A percentile compares a stretch with the other conserved stretches of the same genome.
Conservation (phyloP, 192 early-diverging fungal species). For the Piromyces sp. region DNA sequence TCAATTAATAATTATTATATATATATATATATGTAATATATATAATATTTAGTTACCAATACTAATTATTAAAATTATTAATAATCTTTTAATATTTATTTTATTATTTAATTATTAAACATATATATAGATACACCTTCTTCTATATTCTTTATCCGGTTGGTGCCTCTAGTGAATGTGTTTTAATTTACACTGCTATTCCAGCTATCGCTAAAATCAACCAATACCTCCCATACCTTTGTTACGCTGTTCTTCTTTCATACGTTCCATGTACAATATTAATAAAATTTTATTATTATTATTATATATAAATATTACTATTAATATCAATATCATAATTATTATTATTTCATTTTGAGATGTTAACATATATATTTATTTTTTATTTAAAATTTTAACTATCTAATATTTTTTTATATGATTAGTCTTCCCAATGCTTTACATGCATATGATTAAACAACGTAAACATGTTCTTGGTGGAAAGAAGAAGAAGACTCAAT, state of each 20-base stretch:
- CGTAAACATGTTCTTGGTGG: neutral
- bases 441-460: neutral
- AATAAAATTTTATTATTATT: neutral
- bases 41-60: too few relatives aligned
- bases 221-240: neutral
- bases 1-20: too few relatives aligned
- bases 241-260: neutral
- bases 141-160: slow-evolving; percentile 86
- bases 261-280: neutral
- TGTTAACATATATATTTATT: too few relatives aligned
- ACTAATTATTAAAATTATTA: too few relatives aligned
- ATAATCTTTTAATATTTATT: too few relatives aligned
- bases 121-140: slow-evolving; percentile 71
- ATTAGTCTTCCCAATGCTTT: neutral
- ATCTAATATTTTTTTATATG: too few relatives aligned
- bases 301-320: neutral
- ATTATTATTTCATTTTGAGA: too few relatives aligned
- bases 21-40: too few relatives aligned
- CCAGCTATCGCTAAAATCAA: slow-evolving; percentile 11
- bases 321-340: too few relatives aligned
- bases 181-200: slow-evolving; percentile 53
- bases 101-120: too few relatives aligned
- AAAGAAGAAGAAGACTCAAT: neutral
- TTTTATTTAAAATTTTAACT: too few relatives aligned
- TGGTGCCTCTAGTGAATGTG: slow-evolving; percentile 68